Conservation (phyloP, 805 yeast genomes). For the Ogataea neopini region DNA sequence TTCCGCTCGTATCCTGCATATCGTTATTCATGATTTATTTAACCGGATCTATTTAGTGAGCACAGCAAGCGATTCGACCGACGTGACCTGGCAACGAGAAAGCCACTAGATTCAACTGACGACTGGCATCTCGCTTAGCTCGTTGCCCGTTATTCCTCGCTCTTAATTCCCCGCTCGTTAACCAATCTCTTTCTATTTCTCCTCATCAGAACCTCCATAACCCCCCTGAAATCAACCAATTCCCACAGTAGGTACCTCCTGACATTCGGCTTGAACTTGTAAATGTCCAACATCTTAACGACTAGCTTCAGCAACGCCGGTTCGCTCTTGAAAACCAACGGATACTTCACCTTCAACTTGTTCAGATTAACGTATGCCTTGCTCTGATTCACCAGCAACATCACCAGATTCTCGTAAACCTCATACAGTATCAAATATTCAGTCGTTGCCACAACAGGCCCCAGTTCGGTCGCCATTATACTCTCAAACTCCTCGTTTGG, state of each 20-base stretch:
- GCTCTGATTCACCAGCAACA: constrained; percentile 29
- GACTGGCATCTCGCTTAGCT: too few species aligned
- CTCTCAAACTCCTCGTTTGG: constrained; percentile 21
- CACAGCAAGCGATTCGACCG: too few species aligned
- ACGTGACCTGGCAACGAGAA: too few species aligned
- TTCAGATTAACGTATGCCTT: constrained; percentile 42
- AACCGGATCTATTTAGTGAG: too few species aligned
- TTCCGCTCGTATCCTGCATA: too few species aligned
- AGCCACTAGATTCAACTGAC: too few species aligned
- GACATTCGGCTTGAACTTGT: constrained; percentile 59
- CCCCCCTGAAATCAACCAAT: constrained; percentile 53
- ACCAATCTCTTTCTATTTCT: constrained; percentile 39
- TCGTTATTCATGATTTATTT: too few species aligned
- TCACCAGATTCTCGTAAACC: constrained; percentile 31
- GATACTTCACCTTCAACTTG: constrained; percentile 49
- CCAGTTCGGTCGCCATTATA: constrained; percentile 31
- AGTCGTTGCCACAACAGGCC: constrained; percentile 24
- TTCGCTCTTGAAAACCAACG: constrained; percentile 52
- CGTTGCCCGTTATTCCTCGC: not conserved
- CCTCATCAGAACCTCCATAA: constrained; percentile 53
- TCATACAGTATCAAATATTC: constrained; percentile 28
- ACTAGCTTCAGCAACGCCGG: constrained; percentile 55
- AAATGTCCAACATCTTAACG: constrained; percentile 53
- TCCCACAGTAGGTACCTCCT: constrained; percentile 64
- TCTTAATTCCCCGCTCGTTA: not conserved